A percentile compares a stretch with the other conserved stretches of the same genome.
Evolutionary conservation across 1,139 yeast species (phyloP).

Genomic region (Geotrichum phurueaensis): DNA sequence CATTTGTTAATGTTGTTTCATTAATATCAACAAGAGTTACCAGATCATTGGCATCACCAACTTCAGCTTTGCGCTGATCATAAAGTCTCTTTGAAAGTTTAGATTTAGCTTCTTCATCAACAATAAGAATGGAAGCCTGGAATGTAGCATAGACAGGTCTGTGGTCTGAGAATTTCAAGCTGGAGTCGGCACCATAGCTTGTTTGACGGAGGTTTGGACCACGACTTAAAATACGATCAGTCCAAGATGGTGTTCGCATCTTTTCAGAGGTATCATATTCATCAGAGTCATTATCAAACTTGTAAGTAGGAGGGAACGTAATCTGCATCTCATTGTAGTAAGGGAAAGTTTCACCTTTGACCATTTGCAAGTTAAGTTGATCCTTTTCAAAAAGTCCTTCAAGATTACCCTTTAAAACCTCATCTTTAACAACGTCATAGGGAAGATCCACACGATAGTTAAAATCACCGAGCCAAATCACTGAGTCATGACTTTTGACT

Average conservation of each 20-base stretch:
- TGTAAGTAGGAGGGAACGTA: constrained; percentile 82
- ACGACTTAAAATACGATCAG: constrained; percentile 67
- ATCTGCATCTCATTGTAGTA: constrained; percentile 78
- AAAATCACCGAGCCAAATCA: constrained; percentile 94
- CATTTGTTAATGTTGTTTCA: constrained; percentile 36
- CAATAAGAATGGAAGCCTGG: constrained; percentile 57
- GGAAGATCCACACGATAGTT: constrained; percentile 76
- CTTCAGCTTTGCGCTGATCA: constrained; percentile 36
- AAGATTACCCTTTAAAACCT: constrained; percentile 46
- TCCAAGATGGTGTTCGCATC: constrained; percentile 93
- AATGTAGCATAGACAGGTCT: constrained; percentile 85
- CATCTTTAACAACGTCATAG: constrained; percentile 65
- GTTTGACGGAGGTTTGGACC: constrained; percentile 55
- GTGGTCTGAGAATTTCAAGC: constrained; percentile 78
- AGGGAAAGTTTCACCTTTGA: constrained; percentile 77
- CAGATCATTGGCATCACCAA: constrained; percentile 35
- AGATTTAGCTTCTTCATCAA: constrained; percentile 60
- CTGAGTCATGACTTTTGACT: constrained; percentile 75
- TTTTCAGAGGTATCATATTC: constrained; percentile 86
- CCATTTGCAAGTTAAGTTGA: constrained; percentile 79
- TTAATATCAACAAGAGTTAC: constrained; percentile 33
- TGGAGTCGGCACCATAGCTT: constrained; percentile 56
- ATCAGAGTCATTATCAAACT: constrained; percentile 83
- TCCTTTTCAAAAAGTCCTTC: constrained; percentile 59
- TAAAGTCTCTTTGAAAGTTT: constrained; percentile 58